phyloP scores from a whole-genome alignment of 345 rosid genomes.

The Boechera retrofracta region DNA sequence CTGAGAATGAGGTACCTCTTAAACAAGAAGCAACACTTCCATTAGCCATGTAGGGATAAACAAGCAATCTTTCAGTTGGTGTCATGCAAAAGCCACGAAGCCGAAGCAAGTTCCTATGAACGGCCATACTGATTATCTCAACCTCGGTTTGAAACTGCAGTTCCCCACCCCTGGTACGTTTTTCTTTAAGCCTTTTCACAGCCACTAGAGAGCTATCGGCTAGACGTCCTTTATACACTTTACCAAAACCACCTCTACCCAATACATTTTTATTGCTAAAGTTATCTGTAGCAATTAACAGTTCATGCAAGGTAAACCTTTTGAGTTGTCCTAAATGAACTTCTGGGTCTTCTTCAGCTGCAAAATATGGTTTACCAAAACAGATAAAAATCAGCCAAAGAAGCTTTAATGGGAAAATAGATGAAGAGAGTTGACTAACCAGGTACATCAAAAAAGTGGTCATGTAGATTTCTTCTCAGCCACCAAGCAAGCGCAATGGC shows the following conservation, averaged over 20 bases:
- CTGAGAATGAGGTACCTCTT: conserved; percentile 58
- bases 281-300: conserved; percentile 81
- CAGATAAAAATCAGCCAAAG: background rate
- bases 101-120: conserved; percentile 84
- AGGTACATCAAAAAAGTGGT: conserved; percentile 84
- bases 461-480: conserved; percentile 70
- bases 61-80: conserved; percentile 88
- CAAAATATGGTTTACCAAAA: conserved; percentile 31
- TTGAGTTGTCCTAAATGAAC: conserved; percentile 92
- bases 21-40: conserved; percentile 98
- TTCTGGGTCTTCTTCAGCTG: conserved; percentile 94
- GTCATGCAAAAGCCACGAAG: conserved; percentile 96
- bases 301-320: conserved; percentile 84
- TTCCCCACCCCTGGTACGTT: too few species aligned
- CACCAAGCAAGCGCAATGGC: conserved; percentile 75
- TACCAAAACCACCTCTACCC: background rate
- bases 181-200: too few species aligned
- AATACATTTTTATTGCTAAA: conserved; percentile 72
- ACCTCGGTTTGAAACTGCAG: conserved; percentile 53
- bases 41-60: conserved; percentile 86
- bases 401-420: background rate
- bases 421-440: conserved; percentile 54
- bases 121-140: conserved; percentile 96
- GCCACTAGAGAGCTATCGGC: too few species aligned
- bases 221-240: too few species aligned